Conservation (phyloP, 139 green algal genomes). For the Klebsormidium nitens region DNA sequence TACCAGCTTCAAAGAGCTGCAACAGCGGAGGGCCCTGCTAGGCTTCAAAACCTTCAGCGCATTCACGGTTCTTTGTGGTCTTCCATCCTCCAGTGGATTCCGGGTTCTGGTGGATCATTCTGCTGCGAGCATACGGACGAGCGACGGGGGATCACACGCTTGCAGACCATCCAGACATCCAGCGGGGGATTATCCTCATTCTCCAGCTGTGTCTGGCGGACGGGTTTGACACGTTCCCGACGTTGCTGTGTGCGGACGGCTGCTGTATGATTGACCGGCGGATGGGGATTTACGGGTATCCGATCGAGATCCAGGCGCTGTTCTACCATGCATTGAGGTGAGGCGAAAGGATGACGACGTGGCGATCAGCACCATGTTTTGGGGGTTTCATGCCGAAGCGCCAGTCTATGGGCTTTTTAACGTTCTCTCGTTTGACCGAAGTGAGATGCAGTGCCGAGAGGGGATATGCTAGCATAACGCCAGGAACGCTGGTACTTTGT, state of each 20-base stretch:
- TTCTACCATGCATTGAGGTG: conserved; percentile 30
- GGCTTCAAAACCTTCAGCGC: too few species aligned
- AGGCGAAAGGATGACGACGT: too few species aligned
- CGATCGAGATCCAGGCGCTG: conserved; percentile 37
- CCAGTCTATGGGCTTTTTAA: too few species aligned
- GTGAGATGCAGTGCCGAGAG: too few species aligned
- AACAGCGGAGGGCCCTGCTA: too few species aligned
- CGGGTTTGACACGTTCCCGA: conserved; percentile 40
- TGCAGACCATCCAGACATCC: conserved; percentile 23
- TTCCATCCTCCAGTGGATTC: conserved; percentile 33
- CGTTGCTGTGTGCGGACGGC: conserved; percentile 30
- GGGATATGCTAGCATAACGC: too few species aligned
- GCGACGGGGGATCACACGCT: conserved; percentile 29
- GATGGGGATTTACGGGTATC: conserved; percentile 41
- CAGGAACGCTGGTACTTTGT: too few species aligned
- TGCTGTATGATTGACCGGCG: conserved; percentile 44
- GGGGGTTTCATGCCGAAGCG: too few species aligned
- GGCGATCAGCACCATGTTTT: too few species aligned
- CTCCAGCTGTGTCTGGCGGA: conserved; percentile 38
- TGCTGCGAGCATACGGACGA: conserved; percentile 26
- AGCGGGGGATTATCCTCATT: conserved; percentile 34
- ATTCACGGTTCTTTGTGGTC: too few species aligned
- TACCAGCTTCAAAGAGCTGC: too few species aligned
- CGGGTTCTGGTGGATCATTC: conserved; percentile 40
- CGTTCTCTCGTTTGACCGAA: too few species aligned